These are phyloP conservation scores for Trichoderma sp. DNA, from an alignment of 2,329 filamentous ascomycete species.

Conservation along the genomic window DNA sequence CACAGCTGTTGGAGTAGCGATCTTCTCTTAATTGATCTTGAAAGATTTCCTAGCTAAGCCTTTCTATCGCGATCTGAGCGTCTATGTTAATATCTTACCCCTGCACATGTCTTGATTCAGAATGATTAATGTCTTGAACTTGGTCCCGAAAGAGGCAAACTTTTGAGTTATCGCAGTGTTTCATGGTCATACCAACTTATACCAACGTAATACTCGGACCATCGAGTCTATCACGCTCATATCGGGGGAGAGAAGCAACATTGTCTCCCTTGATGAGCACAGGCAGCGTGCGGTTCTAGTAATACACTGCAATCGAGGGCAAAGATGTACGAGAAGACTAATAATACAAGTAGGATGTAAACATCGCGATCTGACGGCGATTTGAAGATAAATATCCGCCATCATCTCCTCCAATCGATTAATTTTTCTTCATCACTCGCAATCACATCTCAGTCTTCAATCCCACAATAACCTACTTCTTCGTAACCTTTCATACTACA, in stretches of 20 bases:
- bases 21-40: neutral
- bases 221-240: neutral
- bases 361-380: neutral
- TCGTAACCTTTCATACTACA: neutral
- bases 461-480: neutral
- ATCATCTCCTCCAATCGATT: neutral
- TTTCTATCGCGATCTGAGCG: neutral
- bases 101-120: neutral
- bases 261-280: neutral
- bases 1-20: neutral
- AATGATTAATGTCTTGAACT: neutral
- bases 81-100: neutral
- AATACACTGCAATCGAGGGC: neutral
- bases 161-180: neutral
- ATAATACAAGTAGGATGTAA: neutral
- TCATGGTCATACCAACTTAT: neutral
- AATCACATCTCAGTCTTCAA: neutral
- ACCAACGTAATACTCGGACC: neutral
- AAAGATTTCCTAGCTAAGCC: neutral
- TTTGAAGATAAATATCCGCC: conserved; percentile 17
- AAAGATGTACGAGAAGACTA: no score
- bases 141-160: neutral
- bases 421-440: neutral
- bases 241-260: neutral
- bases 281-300: neutral